Evolutionary conservation across 345 rosid species (phyloP).

Genomic region (Corymbia maculata): DNA sequence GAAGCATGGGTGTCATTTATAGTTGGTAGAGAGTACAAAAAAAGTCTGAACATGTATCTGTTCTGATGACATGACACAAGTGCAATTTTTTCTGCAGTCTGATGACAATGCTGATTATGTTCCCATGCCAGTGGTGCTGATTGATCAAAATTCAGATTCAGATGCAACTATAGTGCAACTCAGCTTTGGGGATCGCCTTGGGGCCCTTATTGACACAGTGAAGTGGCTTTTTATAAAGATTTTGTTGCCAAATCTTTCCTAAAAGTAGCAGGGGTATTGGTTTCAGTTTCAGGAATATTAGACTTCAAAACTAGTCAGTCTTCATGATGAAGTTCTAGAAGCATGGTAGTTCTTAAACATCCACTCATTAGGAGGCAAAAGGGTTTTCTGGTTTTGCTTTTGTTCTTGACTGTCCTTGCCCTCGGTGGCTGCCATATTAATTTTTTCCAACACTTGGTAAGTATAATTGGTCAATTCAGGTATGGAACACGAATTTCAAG

Average conservation of each 20-base stretch:
- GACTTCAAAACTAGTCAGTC: background rate
- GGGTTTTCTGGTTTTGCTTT: background rate
- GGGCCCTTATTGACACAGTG: conserved; percentile 93
- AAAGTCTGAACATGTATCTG: background rate
- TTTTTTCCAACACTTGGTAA: background rate
- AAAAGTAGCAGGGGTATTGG: background rate
- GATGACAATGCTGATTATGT: conserved; percentile 41
- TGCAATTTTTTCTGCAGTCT: conserved; percentile 26
- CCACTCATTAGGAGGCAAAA: background rate
- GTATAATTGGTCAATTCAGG: background rate
- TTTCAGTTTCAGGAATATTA: background rate
- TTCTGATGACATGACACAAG: background rate
- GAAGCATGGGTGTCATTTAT: background rate
- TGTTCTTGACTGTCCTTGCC: background rate
- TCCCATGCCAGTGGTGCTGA: conserved; percentile 69
- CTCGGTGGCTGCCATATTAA: background rate
- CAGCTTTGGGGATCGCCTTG: conserved; percentile 96
- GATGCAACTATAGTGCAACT: conserved; percentile 78
- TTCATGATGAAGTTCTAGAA: background rate
- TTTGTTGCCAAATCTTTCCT: background rate
- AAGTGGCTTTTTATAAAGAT: background rate
- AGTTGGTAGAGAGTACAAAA: background rate
- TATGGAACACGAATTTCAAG: background rate
- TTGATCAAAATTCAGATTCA: conserved; percentile 86
- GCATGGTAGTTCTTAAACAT: background rate